Conservation (phyloP, 225 moss, liverwort and hornwort species). For the Anthoceros angustus region DNA sequence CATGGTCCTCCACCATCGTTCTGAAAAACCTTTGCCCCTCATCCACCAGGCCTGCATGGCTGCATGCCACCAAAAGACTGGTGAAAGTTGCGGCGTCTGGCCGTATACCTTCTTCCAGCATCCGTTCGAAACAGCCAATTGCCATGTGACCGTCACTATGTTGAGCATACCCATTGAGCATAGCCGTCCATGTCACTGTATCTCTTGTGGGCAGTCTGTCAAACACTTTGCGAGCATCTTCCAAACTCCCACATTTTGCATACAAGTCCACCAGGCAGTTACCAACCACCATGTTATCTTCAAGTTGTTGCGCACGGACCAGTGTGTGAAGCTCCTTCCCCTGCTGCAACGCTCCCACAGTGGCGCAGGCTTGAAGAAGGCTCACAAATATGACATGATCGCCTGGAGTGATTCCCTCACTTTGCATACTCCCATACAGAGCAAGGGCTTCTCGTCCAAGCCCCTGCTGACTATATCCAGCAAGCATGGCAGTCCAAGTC, state of each 20-base stretch:
- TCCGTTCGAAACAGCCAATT: background rate
- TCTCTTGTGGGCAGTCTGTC: background rate
- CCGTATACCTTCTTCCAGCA: background rate
- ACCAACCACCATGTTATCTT: background rate
- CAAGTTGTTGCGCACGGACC: background rate
- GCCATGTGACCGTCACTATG: background rate
- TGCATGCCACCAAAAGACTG: background rate
- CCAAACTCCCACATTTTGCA: slow-evolving; percentile 1
- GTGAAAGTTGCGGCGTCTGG: background rate
- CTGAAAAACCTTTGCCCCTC: background rate
- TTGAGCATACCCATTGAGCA: background rate
- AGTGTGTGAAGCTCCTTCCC: background rate
- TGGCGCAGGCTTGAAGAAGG: background rate
- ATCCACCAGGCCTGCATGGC: background rate
- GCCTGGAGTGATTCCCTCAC: background rate
- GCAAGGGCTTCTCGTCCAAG: background rate
- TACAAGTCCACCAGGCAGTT: background rate
- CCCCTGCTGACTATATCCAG: background rate
- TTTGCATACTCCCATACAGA: background rate
- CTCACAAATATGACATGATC: background rate
- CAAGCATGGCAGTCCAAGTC: background rate
- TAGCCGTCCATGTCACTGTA: background rate
- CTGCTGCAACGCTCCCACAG: background rate
- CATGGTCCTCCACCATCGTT: background rate
- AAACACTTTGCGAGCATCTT: background rate